phyloP scores from a whole-genome alignment of 2,329 filamentous ascomycete genomes.

The Neurospora crassa region DNA sequence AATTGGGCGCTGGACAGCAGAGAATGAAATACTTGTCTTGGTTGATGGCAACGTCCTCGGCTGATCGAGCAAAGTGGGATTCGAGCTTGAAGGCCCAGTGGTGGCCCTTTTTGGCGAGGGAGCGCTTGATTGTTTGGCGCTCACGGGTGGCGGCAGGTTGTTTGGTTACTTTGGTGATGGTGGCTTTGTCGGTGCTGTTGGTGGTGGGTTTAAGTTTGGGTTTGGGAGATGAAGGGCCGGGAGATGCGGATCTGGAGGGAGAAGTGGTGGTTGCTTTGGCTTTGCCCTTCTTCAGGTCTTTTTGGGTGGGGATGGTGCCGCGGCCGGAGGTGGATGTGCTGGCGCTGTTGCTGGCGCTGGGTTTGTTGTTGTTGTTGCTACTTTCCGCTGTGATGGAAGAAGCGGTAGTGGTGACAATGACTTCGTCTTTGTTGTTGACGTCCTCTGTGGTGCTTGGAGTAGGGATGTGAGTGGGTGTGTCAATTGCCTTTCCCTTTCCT shows the following conservation, averaged over 20 bases:
- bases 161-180: not conserved
- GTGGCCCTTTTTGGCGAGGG: not conserved
- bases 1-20: not conserved
- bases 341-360: not conserved
- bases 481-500: not conserved
- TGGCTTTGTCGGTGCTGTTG: not conserved
- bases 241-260: not conserved
- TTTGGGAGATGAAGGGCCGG: not conserved
- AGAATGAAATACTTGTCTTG: not conserved
- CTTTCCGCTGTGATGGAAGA: not conserved
- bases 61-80: not conserved
- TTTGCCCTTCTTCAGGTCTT: not conserved
- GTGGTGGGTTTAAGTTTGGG: not conserved
- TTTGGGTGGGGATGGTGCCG: not conserved
- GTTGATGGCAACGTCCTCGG: no score
- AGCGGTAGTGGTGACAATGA: not conserved
- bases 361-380: not conserved
- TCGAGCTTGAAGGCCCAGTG: not conserved
- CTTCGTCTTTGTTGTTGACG: not conserved
- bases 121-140: not conserved
- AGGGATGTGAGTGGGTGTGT: not conserved
- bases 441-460: not conserved
- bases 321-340: not conserved
- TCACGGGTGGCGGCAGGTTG: not conserved
- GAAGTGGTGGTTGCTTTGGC: not conserved